Conservation (phyloP, 169 alveolate species). For the Plasmodium chabaudi region DNA sequence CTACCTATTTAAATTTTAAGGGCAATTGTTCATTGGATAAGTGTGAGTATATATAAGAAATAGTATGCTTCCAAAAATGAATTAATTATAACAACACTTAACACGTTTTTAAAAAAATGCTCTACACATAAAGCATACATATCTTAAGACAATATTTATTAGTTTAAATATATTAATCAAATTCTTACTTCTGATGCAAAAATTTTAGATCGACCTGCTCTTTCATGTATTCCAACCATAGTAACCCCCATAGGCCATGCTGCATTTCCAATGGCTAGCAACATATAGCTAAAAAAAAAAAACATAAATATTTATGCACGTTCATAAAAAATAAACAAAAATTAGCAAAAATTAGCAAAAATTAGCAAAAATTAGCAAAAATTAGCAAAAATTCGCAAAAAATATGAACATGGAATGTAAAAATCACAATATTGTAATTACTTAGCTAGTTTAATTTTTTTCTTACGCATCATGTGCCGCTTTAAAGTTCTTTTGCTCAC, state of each 20-base stretch:
- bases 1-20: constrained; percentile 69
- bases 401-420: constrained; percentile 4
- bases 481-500: constrained; percentile 64
- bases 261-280: constrained; percentile 96
- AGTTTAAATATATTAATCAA: too few relatives aligned
- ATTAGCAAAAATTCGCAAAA: not conserved
- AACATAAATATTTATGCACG: constrained; percentile 22
- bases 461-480: constrained; percentile 74
- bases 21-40: not conserved
- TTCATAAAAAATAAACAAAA: not conserved
- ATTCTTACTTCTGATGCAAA: constrained; percentile 91
- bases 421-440: too few relatives aligned
- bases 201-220: constrained; percentile 94
- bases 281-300: constrained; percentile 86
- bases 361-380: not conserved
- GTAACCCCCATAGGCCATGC: constrained; percentile 98
- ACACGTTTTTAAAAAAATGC: too few relatives aligned
- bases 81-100: too few relatives aligned
- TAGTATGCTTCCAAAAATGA: not conserved
- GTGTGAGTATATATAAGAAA: not conserved
- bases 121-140: too few relatives aligned
- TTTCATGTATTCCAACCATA: constrained; percentile 95
- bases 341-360: not conserved
- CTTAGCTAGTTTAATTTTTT: too few relatives aligned
- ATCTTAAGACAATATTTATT: too few relatives aligned